Conservation (phyloP, 805 yeast genomes). For the Saccharomyces paradoxus region DNA sequence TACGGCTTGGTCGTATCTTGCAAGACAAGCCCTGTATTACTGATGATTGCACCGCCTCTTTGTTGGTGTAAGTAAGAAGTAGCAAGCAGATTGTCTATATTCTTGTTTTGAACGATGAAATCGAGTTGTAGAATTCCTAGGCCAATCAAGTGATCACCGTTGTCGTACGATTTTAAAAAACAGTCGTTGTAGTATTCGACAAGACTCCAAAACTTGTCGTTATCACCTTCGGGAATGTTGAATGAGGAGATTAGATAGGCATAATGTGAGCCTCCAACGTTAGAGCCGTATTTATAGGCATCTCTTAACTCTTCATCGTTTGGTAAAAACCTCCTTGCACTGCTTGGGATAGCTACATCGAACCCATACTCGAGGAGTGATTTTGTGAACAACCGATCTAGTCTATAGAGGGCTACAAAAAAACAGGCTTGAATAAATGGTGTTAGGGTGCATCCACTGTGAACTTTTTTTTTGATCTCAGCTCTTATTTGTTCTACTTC, state of each 20-base stretch:
- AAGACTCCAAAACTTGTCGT: slow-evolving; percentile 15
- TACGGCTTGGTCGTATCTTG: slow-evolving; percentile 1
- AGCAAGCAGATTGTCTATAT: slow-evolving; percentile 14
- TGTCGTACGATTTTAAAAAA: slow-evolving; percentile 7
- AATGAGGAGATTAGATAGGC: slow-evolving; percentile 18
- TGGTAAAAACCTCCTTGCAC: slow-evolving; percentile 14
- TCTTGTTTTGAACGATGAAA: slow-evolving; percentile 9
- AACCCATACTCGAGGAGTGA: slow-evolving; percentile 14
- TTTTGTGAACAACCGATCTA: slow-evolving; percentile 12
- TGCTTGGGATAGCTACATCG: slow-evolving; percentile 20
- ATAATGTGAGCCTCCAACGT: slow-evolving; percentile 24
- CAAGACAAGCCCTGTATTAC: slow-evolving; percentile 19
- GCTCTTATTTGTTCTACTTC: slow-evolving; percentile 9
- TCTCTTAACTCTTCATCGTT: slow-evolving; percentile 8
- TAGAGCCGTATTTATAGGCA: slow-evolving; percentile 18
- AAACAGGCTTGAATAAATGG: slow-evolving; percentile 22
- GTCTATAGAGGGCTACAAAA: slow-evolving; percentile 13
- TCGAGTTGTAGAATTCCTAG: slow-evolving; percentile 20
- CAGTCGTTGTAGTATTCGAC: slow-evolving; percentile 14
- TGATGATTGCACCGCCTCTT: slow-evolving; percentile 21
- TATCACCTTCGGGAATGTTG: slow-evolving; percentile 6
- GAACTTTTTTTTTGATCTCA: slow-evolving; percentile 6
- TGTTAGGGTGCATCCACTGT: slow-evolving; percentile 16
- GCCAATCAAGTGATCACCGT: slow-evolving; percentile 14
- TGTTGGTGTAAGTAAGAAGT: slow-evolving; percentile 10